Base-by-base conservation (phyloP, 2,329 filamentous ascomycete species). In the Epichloe elymi region DNA sequence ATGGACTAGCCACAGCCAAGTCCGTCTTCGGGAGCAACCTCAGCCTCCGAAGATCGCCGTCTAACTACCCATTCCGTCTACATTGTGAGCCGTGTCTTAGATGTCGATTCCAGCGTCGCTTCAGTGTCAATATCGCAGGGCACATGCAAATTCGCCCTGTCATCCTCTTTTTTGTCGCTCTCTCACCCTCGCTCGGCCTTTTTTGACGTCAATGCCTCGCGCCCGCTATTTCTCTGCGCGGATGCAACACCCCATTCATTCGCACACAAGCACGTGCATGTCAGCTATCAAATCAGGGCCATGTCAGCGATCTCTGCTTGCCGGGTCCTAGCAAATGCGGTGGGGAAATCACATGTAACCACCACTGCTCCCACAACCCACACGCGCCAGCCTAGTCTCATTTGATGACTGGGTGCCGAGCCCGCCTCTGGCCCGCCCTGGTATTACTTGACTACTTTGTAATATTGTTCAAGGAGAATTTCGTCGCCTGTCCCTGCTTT, bases 291-390 rank as follows among this genome's bases (percentile, higher is more conserved):
- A 15, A 20, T 37, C 10, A 10, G 14, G 5, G 6, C 6, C 23
- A 23, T 23, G 23, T 23, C 5, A 23, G 23, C 23, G 20, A 4
- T 23, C 5, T 23, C 20, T 23, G 20, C 1, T n/a, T 23, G 20
- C 20, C 1, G 0, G 20, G 20, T 5, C 20, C 37, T 20, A 7
- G 20, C 43, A 19, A 37, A 23, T n/a, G 19, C n/a, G 50, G 41
- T 52, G 46, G 50, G 40, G 46, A 52, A 46, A 52, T 52, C 50
- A 52, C 50, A 52, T 52, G 50, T 38, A 36, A 48, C 15, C n/a
- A 8, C 19, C 19, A 19, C 19, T 19, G 19, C 19, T 19, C 19
- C 19, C 19, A 19, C 19, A 19, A 19, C 17, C 35, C 30, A 42
- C 7, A 23, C 11, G 19, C 20, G 19, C 19, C 12, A 42, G 12